Conservation (phyloP, 768 basidiomycete species). For the Lyophyllum atratum region DNA sequence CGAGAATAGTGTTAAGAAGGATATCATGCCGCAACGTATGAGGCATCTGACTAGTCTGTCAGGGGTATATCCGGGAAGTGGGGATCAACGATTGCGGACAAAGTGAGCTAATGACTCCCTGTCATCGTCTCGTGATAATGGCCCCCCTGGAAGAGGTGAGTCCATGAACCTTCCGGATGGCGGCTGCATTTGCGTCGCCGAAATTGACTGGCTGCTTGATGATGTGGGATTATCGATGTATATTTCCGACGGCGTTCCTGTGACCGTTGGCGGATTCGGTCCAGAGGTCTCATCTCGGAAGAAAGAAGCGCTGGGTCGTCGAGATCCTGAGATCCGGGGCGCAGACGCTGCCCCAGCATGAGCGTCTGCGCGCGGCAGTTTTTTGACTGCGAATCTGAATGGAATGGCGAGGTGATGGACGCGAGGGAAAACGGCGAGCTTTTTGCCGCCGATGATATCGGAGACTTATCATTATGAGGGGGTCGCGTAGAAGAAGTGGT, state of each 20-base stretch:
- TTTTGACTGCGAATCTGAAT: constrained; percentile 58
- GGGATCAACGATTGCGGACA: constrained; percentile 23
- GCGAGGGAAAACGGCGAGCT: constrained; percentile 39
- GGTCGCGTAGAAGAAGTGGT: constrained; percentile 18
- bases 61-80: neutral
- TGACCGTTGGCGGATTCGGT: constrained; percentile 9
- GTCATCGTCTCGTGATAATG: constrained; percentile 35
- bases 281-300: constrained; percentile 23
- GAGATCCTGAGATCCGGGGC: constrained; percentile 43
- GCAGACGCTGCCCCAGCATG: constrained; percentile 80
- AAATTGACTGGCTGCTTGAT: constrained; percentile 26
- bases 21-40: constrained; percentile 1
- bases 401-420: constrained; percentile 42
- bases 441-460: constrained; percentile 26
- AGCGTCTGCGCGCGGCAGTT: constrained; percentile 80
- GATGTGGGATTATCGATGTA: constrained; percentile 24
- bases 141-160: constrained; percentile 23
- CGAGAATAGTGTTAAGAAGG: neutral
- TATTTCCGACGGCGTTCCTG: constrained; percentile 24
- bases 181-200: constrained; percentile 33
- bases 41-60: constrained; percentile 13
- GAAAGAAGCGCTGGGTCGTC: constrained; percentile 42
- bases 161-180: constrained; percentile 38
- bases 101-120: constrained; percentile 30
- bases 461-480: constrained; percentile 22